Evolutionary conservation across 345 rosid genomes (phyloP), one percentile per base, ranked within the genome.

Genomic region (Dipteronia dyeriana): DNA sequence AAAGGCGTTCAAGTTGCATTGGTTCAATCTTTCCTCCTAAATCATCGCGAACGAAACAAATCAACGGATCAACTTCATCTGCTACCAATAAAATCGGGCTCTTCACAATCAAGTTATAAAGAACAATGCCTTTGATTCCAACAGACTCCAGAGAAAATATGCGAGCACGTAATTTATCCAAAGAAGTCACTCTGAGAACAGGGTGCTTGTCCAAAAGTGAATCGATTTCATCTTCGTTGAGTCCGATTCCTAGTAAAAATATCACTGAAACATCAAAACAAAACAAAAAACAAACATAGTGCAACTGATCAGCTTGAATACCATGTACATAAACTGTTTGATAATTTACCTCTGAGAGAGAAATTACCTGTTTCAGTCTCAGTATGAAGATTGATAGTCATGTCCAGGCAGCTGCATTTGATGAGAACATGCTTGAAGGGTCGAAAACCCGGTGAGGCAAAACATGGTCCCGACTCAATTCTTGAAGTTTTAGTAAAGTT

Each of bases 11-110:
- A 14, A 94, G 83, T 72, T 89, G 84, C 31, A 64, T 75, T 9
- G 91, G 85, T 16, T 88, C 86, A 66, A 92, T 81, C 79, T 82
- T 82, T 72, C 84, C 92, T 66, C 75, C 86, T 45, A 91, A 81
- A 45, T 83, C 84, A 54, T 80, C 83, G 17, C 73, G 79, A 51
- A 91, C 61, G 73, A 91, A 92, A 26, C 78, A 82, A 20, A 86
- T 53, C 17, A 86, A 74, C 3, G 78, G 73, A 79, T 83, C 90
- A 0, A 91, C 57, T 78, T 90, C 94, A 51, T 86, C 79, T 12
- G 88, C 90, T 19, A 82, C 83, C 34, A 94, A 76, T n/a, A 91
- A 80, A 77, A 41, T 67, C 22, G 93, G 91, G 34, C 56, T 71
- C 76, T 88, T 91, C 31, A 78, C 81, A 67, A 94, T 78, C 86